A percentile compares a stretch with the other conserved stretches of the same genome.
Evolutionary conservation across 2,329 filamentous ascomycete genomes (phyloP).

Genomic region (Talaromyces amestolkiae): DNA sequence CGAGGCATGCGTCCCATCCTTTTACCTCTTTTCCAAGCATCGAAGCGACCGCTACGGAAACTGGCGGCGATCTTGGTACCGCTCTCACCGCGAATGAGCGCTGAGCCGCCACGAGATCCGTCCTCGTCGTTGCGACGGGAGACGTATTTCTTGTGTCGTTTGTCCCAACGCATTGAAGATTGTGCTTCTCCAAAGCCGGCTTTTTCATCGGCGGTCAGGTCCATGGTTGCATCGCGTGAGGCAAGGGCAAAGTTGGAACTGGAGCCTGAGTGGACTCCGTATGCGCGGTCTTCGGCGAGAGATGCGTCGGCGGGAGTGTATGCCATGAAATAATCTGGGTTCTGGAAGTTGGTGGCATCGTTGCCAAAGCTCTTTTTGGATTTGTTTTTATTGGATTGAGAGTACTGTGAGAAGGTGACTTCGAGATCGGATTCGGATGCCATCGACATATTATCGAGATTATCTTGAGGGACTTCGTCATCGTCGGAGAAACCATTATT

Average conservation of each 20-base stretch:
- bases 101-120: conserved; percentile 69
- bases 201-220: conserved; percentile 82
- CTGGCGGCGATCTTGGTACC: conserved; percentile 93
- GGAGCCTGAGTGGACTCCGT: conserved; percentile 83
- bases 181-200: conserved; percentile 76
- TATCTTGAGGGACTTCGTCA: conserved; percentile 37
- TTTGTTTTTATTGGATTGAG: conserved; percentile 54
- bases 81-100: conserved; percentile 79
- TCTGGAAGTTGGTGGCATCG: conserved; percentile 61
- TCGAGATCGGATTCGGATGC: conserved; percentile 64
- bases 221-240: conserved; percentile 86
- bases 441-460: conserved; percentile 54
- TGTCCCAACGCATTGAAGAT: conserved; percentile 88
- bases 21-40: conserved; percentile 85
- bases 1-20: conserved; percentile 74
- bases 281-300: conserved; percentile 83
- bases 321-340: conserved; percentile 92
- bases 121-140: conserved; percentile 89
- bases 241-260: conserved; percentile 78
- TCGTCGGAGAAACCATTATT: conserved; percentile 37
- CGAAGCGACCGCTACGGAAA: conserved; percentile 91
- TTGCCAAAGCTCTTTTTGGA: conserved; percentile 32
- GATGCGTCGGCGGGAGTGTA: conserved; percentile 82
- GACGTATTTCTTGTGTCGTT: conserved; percentile 94
- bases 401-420: conserved; percentile 65